Base-by-base conservation (phyloP, 2,329 filamentous ascomycete species). In the Purpureocillium takamizusanense region DNA sequence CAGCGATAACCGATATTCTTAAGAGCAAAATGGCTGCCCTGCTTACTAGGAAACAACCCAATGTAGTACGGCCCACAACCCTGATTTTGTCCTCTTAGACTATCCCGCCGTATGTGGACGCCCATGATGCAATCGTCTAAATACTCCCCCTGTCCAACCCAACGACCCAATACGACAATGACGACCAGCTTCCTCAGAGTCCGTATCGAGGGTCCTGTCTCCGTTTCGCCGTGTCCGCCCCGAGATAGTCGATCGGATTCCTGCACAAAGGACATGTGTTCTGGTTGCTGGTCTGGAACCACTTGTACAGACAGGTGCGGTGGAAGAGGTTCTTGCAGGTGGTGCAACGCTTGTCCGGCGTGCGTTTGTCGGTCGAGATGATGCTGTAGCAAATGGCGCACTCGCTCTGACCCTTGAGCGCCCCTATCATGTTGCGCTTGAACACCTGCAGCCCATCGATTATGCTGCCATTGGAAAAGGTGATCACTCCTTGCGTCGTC, bases 321-420 rank as follows among this genome's bases (percentile, higher is more conserved):
- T 98, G 92, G 69, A 97, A 98, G 38, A 85, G 67, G 62, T 98
- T 90, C 69, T 88, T 90, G 72, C 92, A 98, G 2, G 90, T 97
- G 34, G 75, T 71, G 60, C 92, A 98, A 39, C 78, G 73, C 71
- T 97, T 97, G 59, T 92, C 90, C 0, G 92, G 92, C 59, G 94
- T 78, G 60, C 84, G 83, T 68, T 86, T 86, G 59, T 95, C 89
- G 7, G 77, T 78, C 14, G 86, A 86, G 46, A 98, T 86, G 54
- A 98, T 88, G 42, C 82, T 88, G 66, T 97, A 97, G 68, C 90
- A 97, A 56, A 97, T 97, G 9, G 92, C 87, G 56, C 92, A 98
- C 61, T 98, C 92, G 15, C 76, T 85, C 62, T 97, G 89, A 28
- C 89, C 92, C 65, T 94, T 92, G 47, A 98, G 72, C 4, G 86